Conservation (phyloP, 345 rosid species). For the Raphanus sativus region DNA sequence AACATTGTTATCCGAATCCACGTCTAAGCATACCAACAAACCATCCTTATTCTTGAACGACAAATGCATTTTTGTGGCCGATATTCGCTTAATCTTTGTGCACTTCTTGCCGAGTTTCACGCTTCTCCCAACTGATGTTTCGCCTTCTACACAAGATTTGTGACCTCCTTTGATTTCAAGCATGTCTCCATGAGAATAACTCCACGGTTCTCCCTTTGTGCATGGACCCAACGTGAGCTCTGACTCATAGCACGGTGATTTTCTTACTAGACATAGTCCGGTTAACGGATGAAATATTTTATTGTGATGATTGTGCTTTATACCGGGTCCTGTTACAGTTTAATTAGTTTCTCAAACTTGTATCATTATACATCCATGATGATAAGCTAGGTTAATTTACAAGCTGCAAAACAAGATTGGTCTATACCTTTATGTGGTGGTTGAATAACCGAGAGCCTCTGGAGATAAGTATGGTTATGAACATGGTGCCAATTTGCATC, state of each 20-base stretch:
- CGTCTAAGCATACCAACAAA: constrained; percentile 61
- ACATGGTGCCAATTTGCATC: constrained; percentile 58
- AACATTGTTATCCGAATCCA: constrained; percentile 48
- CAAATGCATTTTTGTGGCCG: constrained; percentile 82
- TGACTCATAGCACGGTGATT: constrained; percentile 39
- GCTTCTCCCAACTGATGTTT: constrained; percentile 32
- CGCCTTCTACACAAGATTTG: constrained; percentile 38
- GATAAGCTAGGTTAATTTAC: not conserved
- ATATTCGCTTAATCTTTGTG: constrained; percentile 55
- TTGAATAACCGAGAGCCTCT: constrained; percentile 58
- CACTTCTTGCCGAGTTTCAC: constrained; percentile 53
- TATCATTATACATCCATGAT: not conserved
- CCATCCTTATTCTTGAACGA: constrained; percentile 48
- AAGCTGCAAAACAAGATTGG: not conserved
- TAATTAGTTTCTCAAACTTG: not conserved
- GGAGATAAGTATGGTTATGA: constrained; percentile 54
- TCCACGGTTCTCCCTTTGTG: constrained; percentile 67
- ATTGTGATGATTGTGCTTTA: constrained; percentile 54
- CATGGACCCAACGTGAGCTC: constrained; percentile 61
- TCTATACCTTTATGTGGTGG: constrained; percentile 57
- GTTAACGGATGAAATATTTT: constrained; percentile 76
- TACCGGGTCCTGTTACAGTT: constrained; percentile 71
- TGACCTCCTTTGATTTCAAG: constrained; percentile 48
- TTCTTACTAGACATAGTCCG: constrained; percentile 67
- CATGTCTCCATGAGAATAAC: constrained; percentile 47